A percentile compares a stretch with the other conserved stretches of the same genome.
Conservation (phyloP, 768 basidiomycete species). For the Panellus pusillus region DNA sequence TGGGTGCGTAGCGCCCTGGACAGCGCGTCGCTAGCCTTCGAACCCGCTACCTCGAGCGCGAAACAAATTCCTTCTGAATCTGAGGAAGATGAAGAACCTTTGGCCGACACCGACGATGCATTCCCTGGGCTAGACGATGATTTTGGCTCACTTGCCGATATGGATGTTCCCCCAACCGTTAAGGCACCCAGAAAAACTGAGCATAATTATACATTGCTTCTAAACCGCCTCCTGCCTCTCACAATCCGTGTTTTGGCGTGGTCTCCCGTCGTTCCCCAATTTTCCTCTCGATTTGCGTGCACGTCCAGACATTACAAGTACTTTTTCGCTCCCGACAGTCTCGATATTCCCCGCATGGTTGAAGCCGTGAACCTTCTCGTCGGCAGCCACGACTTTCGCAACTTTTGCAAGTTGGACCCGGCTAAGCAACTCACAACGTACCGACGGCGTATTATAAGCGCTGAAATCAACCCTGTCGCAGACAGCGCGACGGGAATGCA, state of each 20-base stretch:
- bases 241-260: conserved; percentile 92
- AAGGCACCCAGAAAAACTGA: conserved; percentile 41
- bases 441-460: conserved; percentile 62
- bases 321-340: conserved; percentile 73
- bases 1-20: conserved; percentile 79
- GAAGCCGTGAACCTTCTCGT: conserved; percentile 68
- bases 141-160: conserved; percentile 37
- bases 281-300: conserved; percentile 91
- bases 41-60: neutral
- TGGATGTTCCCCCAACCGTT: conserved; percentile 21
- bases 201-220: conserved; percentile 71
- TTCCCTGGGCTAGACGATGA: conserved; percentile 36
- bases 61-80: conserved; percentile 2
- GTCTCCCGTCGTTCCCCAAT: conserved; percentile 78
- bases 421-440: conserved; percentile 88
- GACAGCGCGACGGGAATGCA: conserved; percentile 40
- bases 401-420: conserved; percentile 91
- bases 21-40: neutral
- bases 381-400: conserved; percentile 94
- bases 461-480: conserved; percentile 56
- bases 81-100: conserved; percentile 6
- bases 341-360: conserved; percentile 77
- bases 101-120: conserved; percentile 10
- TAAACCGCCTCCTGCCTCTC: conserved; percentile 86
- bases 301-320: conserved; percentile 94